Evolutionary conservation across 78 protist genomes (phyloP), one percentile per base, ranked within the genome.

Genomic region (Guillardia theta): DNA sequence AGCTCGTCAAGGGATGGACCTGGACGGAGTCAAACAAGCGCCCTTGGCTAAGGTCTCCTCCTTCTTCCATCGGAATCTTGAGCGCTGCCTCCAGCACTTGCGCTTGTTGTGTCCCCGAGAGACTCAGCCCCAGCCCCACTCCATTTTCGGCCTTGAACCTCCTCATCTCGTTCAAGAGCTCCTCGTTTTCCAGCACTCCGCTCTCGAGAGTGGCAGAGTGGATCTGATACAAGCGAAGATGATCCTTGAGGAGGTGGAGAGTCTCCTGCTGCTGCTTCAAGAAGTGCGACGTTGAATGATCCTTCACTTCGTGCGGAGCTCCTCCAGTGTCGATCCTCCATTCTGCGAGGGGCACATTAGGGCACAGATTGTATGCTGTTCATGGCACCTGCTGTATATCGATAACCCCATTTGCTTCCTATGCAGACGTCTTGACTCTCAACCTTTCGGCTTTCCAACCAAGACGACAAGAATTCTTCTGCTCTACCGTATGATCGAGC

Each of bases 331-430:
- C 48, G 48, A 77, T 36, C 18, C 48, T 45, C 88, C 88, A 77
- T 45, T 77, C 88, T 6, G n/a, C n/a, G n/a, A n/a, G n/a, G n/a
- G n/a, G n/a, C n/a, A n/a, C n/a, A n/a, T n/a, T n/a, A n/a, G n/a
- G n/a, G n/a, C n/a, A n/a, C n/a, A n/a, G n/a, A n/a, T n/a, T n/a
- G n/a, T n/a, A n/a, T n/a, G n/a, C n/a, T n/a, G n/a, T n/a, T n/a
- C n/a, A n/a, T n/a, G n/a, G n/a, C n/a, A n/a, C n/a, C n/a, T n/a
- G 88, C 88, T 41, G 88, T 77, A 48, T 77, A 77, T 33, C 88
- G 46, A 48, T 77, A 77, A 27, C 88, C 88, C 88, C 88, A 77
- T 48, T 77, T 36, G 88, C 88, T 41, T 24, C 70, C 70, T 30
- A 58, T 30, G 6, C 39, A 24, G 33, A 70, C 83, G 15, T 70